Evolutionary conservation across 2,329 filamentous ascomycete genomes (phyloP).

Genomic region (Aspergillus clavatus): DNA sequence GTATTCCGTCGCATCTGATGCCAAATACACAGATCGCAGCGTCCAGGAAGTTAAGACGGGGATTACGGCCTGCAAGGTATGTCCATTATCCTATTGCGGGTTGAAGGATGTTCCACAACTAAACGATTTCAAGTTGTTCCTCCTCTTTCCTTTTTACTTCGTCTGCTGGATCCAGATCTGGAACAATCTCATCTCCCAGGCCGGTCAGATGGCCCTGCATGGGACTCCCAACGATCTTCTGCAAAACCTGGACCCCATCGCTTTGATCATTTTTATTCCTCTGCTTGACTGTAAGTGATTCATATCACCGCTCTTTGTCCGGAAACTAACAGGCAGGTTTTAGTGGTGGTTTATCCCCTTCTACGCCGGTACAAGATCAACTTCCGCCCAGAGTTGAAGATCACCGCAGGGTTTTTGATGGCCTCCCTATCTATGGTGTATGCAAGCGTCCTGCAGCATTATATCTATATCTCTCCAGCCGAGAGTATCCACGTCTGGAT

Average conservation of each 20-base stretch:
- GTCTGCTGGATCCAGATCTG: conserved; percentile 48
- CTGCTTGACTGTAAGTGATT: no score
- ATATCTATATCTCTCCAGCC: conserved; percentile 39
- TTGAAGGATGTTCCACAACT: no score
- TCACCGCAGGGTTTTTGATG: conserved; percentile 61
- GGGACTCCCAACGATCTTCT: conserved; percentile 69
- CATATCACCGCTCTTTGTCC: no score
- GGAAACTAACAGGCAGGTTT: conserved; percentile 62
- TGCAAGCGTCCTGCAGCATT: conserved; percentile 47
- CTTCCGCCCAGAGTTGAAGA: conserved; percentile 68
- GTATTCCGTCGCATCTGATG: no score
- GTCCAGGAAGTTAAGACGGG: no score
- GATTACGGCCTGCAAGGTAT: no score
- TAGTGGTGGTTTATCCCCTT: conserved; percentile 61
- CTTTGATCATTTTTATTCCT: conserved; percentile 69
- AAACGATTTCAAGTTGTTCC: no score
- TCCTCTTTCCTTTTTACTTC: conserved; percentile 11
- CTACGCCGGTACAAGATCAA: conserved; percentile 56
- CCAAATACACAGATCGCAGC: no score
- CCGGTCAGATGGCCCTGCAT: conserved; percentile 51
- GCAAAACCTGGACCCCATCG: conserved; percentile 64
- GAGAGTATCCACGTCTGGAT: conserved; percentile 26
- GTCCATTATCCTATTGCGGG: no score
- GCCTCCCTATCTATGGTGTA: conserved; percentile 54
- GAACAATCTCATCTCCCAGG: conserved; percentile 59